Percentiles rank a stretch among this genome's conserved stretches.
Conservation (phyloP, 2,329 filamentous ascomycete genomes). For the Neofusicoccum sp. region DNA sequence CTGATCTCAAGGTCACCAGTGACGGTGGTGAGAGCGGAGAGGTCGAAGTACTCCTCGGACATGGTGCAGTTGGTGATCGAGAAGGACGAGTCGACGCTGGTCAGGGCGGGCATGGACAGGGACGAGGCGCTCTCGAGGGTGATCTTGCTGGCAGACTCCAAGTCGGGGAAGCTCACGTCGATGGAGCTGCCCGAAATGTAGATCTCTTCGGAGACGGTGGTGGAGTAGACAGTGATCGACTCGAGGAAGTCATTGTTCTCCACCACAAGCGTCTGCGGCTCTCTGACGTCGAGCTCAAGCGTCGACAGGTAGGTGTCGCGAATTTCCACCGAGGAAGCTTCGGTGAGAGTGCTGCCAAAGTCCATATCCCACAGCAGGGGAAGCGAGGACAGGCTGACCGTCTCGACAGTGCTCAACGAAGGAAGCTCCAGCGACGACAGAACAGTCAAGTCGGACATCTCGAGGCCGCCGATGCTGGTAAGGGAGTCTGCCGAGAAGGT, state of each 20-base stretch:
- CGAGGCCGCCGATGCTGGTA: slow-evolving; percentile 1
- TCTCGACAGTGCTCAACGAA: slow-evolving; percentile 1
- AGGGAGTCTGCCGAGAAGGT: slow-evolving; percentile 7
- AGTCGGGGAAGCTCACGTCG: slow-evolving; percentile 9
- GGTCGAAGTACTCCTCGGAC: slow-evolving; percentile 1
- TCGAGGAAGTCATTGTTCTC: slow-evolving; percentile 11
- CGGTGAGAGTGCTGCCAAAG: slow-evolving; percentile 1
- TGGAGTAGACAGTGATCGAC: slow-evolving; percentile 4
- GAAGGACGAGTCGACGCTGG: slow-evolving; percentile 1
- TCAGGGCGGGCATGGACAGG: slow-evolving; percentile 10
- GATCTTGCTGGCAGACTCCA: slow-evolving; percentile 8
- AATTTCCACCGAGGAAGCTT: slow-evolving; percentile 1
- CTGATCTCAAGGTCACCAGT: slow-evolving; percentile 7
- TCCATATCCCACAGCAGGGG: slow-evolving; percentile 13
- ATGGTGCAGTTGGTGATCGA: slow-evolving; percentile 1
- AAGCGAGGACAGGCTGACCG: slow-evolving; percentile 8
- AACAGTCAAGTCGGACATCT: neutral
- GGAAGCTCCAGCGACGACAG: slow-evolving; percentile 3
- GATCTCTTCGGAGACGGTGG: slow-evolving; percentile 1
- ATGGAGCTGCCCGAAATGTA: slow-evolving; percentile 2
- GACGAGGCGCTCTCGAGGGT: slow-evolving; percentile 1
- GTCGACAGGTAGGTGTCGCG: slow-evolving; percentile 10
- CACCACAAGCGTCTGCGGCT: slow-evolving; percentile 7
- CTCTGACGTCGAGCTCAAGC: neutral
- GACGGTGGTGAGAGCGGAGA: slow-evolving; percentile 2